Conservation (phyloP, 305 asterid genomes). For the Fraxinus floribunda region DNA sequence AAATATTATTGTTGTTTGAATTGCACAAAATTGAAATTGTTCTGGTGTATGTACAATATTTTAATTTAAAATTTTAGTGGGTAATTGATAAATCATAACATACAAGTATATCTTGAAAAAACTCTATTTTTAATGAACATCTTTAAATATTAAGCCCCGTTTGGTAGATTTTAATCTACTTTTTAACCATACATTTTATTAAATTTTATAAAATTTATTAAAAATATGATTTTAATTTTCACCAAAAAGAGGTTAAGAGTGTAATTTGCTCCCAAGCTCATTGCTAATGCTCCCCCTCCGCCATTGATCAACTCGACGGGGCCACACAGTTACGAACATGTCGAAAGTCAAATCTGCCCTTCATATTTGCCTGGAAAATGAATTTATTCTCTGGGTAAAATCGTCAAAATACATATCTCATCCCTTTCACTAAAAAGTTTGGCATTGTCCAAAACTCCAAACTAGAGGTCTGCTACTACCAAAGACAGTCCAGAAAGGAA, state of each 20-base stretch:
- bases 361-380: neutral
- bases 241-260: neutral
- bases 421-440: conserved; percentile 47
- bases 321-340: neutral
- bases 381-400: conserved; percentile 19
- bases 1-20: too few species aligned
- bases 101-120: too few species aligned
- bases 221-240: too few species aligned
- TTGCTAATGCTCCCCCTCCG: neutral
- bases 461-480: conserved; percentile 33
- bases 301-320: neutral
- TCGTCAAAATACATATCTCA: conserved; percentile 14
- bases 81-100: too few species aligned
- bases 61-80: too few species aligned
- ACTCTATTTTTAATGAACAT: too few species aligned
- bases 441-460: conserved; percentile 33
- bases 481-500: conserved; percentile 26
- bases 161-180: too few species aligned
- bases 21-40: too few species aligned
- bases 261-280: neutral
- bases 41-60: too few species aligned
- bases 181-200: too few species aligned
- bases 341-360: neutral
- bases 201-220: too few species aligned
- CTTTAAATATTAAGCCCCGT: too few species aligned